Percentiles rank a stretch among this genome's conserved stretches.
Evolutionary conservation across 495 filamentous ascomycete species (phyloP).

Genomic region (Penicillium odoratum): DNA sequence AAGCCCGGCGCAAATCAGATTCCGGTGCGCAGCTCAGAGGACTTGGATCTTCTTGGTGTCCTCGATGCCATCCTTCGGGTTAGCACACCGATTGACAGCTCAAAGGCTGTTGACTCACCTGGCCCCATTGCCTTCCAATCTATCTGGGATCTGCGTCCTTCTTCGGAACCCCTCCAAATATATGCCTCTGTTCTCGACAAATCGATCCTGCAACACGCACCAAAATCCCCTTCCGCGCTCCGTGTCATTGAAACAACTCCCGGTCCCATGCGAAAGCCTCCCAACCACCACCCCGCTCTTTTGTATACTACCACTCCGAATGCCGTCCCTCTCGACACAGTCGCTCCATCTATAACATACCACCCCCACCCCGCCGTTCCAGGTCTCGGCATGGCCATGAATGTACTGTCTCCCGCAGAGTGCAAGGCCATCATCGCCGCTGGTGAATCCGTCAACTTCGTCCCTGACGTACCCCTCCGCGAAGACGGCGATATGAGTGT

Average conservation of each 20-base stretch:
- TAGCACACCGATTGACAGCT: conserved; percentile 37
- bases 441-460: conserved; percentile 39
- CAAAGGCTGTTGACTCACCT: conserved; percentile 26
- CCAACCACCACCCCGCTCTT: conserved; percentile 41
- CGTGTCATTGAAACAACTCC: conserved; percentile 38
- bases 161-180: conserved; percentile 26
- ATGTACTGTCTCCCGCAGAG: conserved; percentile 33
- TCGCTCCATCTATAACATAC: conserved; percentile 31
- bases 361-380: conserved; percentile 40
- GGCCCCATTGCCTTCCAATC: conserved; percentile 40
- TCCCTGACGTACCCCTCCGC: conserved; percentile 38
- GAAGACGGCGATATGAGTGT: conserved; percentile 42
- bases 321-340: conserved; percentile 32
- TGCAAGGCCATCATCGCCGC: conserved; percentile 41
- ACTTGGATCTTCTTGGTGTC: conserved; percentile 32
- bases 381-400: conserved; percentile 36
- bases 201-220: conserved; percentile 33
- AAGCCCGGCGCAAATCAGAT: conserved; percentile 25
- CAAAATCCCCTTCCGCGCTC: conserved; percentile 29
- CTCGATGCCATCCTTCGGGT: conserved; percentile 40
- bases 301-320: conserved; percentile 38
- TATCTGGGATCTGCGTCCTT: conserved; percentile 41
- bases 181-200: conserved; percentile 40
- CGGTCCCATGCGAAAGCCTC: conserved; percentile 38
- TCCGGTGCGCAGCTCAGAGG: conserved; percentile 25